These are phyloP conservation scores for Aureobasidium sp. DNA, from an alignment of 2,329 filamentous ascomycete species.

Conservation along the genomic window DNA sequence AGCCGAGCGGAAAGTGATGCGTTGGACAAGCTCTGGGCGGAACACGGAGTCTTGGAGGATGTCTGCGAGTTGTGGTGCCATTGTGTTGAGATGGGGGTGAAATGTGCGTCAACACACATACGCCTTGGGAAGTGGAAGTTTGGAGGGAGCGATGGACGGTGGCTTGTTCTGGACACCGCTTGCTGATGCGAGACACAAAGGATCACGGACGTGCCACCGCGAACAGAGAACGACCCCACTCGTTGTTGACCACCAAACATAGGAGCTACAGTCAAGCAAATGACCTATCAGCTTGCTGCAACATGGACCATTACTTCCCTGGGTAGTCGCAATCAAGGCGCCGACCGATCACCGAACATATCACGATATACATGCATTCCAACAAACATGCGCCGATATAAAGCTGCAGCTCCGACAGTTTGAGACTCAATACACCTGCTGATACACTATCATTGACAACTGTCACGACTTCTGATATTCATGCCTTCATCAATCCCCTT, in stretches of 20 bases:
- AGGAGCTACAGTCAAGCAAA: background rate
- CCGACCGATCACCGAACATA: background rate
- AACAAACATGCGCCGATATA: background rate
- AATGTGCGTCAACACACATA: background rate
- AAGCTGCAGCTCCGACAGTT: background rate
- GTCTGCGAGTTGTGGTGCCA: background rate
- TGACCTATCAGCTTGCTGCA: background rate
- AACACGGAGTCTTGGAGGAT: background rate
- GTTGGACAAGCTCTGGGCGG: background rate
- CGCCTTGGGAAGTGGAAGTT: too few species aligned
- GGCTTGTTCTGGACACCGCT: background rate
- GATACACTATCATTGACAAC: background rate
- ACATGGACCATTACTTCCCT: background rate
- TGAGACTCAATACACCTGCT: background rate
- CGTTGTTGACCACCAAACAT: background rate
- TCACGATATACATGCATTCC: background rate
- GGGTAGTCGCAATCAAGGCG: background rate
- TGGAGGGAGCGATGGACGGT: background rate
- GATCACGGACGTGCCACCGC: background rate
- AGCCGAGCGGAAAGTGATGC: background rate
- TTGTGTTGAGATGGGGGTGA: background rate
- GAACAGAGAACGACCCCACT: background rate
- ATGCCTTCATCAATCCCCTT: conserved; percentile 22
- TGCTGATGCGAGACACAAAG: background rate
- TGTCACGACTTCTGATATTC: too few species aligned